Percentiles rank a stretch among this genome's conserved stretches.
These are phyloP conservation scores for Penicillium digitatum DNA, from an alignment of 2,329 filamentous ascomycete species.

Conservation along the genomic window DNA sequence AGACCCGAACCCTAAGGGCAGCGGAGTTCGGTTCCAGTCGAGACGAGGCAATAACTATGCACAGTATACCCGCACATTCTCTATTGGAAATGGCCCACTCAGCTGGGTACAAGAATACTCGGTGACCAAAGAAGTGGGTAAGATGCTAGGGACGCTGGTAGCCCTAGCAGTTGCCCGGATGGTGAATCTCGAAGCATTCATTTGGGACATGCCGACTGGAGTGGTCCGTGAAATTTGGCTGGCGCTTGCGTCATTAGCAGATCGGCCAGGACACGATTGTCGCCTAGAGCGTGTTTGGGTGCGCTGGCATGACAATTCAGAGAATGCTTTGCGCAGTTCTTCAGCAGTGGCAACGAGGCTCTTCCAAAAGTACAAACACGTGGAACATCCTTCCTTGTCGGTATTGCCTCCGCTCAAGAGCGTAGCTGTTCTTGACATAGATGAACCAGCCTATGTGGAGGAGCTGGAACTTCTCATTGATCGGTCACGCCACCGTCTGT, in stretches of 20 bases:
- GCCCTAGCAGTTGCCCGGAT: slow-evolving; percentile 76
- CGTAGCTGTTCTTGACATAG: slow-evolving; percentile 73
- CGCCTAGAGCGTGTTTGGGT: slow-evolving; percentile 73
- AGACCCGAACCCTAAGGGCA: not conserved
- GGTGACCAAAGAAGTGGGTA: slow-evolving; percentile 76
- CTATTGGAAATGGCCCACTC: slow-evolving; percentile 72
- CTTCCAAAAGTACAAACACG: slow-evolving; percentile 53
- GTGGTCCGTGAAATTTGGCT: slow-evolving; percentile 78
- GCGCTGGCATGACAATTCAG: slow-evolving; percentile 74
- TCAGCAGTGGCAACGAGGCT: slow-evolving; percentile 30
- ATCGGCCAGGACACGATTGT: slow-evolving; percentile 58
- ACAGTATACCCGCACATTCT: slow-evolving; percentile 75
- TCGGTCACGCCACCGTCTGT: slow-evolving; percentile 61
- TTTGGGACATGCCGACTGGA: slow-evolving; percentile 87
- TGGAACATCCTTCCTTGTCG: slow-evolving; percentile 77
- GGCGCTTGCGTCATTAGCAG: slow-evolving; percentile 66
- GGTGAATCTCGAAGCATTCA: slow-evolving; percentile 74
- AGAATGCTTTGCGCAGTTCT: slow-evolving; percentile 33
- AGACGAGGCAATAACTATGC: slow-evolving; percentile 71
- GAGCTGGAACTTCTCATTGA: slow-evolving; percentile 76
- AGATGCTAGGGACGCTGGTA: slow-evolving; percentile 82
- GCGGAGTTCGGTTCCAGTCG: slow-evolving; percentile 15
- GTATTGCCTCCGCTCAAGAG: slow-evolving; percentile 70
- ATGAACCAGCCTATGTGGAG: slow-evolving; percentile 76
- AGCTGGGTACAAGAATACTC: slow-evolving; percentile 79